These are phyloP conservation scores for Chaetomiaceae sp. DNA, from an alignment of 2,329 filamentous ascomycete species.

Conservation along the genomic window DNA sequence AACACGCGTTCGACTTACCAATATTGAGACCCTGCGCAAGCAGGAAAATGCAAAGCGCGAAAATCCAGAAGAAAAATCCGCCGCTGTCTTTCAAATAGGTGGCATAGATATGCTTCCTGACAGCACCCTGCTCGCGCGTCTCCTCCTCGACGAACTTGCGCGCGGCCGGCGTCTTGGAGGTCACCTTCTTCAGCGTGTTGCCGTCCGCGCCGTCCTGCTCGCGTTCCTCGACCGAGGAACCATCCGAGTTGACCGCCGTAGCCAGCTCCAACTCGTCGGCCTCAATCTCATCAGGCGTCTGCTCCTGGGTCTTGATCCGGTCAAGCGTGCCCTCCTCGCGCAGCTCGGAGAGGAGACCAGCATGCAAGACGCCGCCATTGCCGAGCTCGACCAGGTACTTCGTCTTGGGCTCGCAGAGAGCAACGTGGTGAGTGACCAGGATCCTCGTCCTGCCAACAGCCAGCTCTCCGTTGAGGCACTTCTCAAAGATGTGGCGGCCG, in stretches of 20 bases:
- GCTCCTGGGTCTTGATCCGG: constrained; percentile 54
- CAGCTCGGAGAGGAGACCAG: constrained; percentile 64
- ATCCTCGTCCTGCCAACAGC: constrained; percentile 68
- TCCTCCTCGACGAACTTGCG: constrained; percentile 77
- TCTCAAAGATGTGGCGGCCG: constrained; percentile 72
- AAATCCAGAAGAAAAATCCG: constrained; percentile 55
- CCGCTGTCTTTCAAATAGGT: constrained; percentile 65
- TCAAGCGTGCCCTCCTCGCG: constrained; percentile 52
- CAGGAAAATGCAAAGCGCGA: constrained; percentile 52
- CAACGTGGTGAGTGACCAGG: constrained; percentile 75
- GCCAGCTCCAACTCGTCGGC: constrained; percentile 46
- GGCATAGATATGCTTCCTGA: constrained; percentile 63
- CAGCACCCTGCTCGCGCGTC: constrained; percentile 63
- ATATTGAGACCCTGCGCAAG: constrained; percentile 51
- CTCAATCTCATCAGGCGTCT: constrained; percentile 40
- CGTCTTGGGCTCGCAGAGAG: constrained; percentile 63
- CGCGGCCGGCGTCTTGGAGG: constrained; percentile 44
- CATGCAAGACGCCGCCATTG: constrained; percentile 60
- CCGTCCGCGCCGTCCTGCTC: constrained; percentile 38
- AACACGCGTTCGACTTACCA: constrained; percentile 33
- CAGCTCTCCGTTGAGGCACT: constrained; percentile 68
- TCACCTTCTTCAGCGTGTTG: constrained; percentile 44
- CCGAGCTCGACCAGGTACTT: constrained; percentile 72
- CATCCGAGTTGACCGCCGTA: constrained; percentile 54
- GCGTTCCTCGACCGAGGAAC: constrained; percentile 40